Evolutionary conservation across 768 basidiomycete genomes (phyloP).

Genomic region (Lentinula sp.): DNA sequence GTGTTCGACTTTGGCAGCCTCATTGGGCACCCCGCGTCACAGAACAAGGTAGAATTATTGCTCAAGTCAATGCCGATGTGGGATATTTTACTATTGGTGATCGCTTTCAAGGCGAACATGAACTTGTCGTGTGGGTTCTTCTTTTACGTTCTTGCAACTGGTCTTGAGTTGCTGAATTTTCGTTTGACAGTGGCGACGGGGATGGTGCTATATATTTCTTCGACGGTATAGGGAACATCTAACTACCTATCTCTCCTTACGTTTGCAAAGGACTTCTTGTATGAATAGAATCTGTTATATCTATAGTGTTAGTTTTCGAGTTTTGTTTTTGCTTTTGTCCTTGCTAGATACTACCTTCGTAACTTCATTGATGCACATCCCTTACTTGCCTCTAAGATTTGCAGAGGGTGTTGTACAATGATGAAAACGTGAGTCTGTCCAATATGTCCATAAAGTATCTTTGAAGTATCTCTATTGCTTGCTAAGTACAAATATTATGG

Average conservation of each 20-base stretch:
- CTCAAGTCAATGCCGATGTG: conserved; percentile 50
- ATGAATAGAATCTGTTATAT: neutral
- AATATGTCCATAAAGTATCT: neutral
- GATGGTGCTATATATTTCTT: conserved; percentile 5
- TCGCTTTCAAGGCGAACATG: conserved; percentile 40
- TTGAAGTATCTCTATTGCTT: neutral
- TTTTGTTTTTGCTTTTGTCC: neutral
- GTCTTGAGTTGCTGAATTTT: neutral
- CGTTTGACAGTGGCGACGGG: conserved; percentile 4
- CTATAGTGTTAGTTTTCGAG: neutral
- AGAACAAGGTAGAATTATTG: conserved; percentile 43
- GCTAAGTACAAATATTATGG: neutral
- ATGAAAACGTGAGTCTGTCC: too few species aligned
- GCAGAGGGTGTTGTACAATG: too few species aligned
- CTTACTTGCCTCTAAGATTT: too few species aligned
- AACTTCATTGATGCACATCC: too few species aligned
- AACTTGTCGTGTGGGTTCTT: conserved; percentile 52
- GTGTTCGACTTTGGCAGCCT: conserved; percentile 65
- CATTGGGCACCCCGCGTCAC: conserved; percentile 26
- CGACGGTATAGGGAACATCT: conserved; percentile 4
- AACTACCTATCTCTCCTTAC: neutral
- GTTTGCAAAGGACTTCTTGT: neutral
- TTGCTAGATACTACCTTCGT: neutral
- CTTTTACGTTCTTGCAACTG: conserved; percentile 2
- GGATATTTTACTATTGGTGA: conserved; percentile 57